Percentiles rank a stretch among this genome's conserved stretches.
Evolutionary conservation across 495 filamentous ascomycete species (phyloP).

Genomic region (Thermothielavioides terrestris): DNA sequence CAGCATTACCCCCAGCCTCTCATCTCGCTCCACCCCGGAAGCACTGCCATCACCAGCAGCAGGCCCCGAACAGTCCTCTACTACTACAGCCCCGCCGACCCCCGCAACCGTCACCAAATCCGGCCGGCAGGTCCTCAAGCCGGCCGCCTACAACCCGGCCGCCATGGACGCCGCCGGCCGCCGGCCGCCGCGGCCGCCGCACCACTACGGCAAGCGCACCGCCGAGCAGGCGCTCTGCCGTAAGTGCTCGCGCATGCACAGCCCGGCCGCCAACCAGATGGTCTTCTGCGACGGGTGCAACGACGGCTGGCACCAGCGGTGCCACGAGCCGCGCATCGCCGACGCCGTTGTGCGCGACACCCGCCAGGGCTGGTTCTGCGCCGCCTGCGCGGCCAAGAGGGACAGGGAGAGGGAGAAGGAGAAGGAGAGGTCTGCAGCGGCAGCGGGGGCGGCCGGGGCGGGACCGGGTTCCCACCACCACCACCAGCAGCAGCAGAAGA

Average conservation of each 20-base stretch:
- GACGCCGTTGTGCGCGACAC: conserved; percentile 58
- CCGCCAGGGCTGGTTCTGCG: conserved; percentile 66
- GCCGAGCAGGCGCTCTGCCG: conserved; percentile 55
- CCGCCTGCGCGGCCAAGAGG: conserved; percentile 49
- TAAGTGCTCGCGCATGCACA: conserved; percentile 68
- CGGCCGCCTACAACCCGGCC: conserved; percentile 58
- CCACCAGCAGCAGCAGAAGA: too few species aligned
- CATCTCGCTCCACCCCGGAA: neutral
- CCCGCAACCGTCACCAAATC: conserved; percentile 63
- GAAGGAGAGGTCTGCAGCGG: too few species aligned
- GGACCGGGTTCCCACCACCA: too few species aligned
- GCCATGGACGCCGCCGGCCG: conserved; percentile 30
- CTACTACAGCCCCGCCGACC: conserved; percentile 15
- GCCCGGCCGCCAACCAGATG: conserved; percentile 70
- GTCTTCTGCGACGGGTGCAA: conserved; percentile 95
- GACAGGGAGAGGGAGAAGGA: neutral
- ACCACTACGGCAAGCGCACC: conserved; percentile 40
- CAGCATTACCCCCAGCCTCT: conserved; percentile 10
- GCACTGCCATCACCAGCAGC: neutral
- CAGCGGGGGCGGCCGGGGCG: too few species aligned
- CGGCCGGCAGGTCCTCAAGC: conserved; percentile 70
- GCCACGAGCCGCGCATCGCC: conserved; percentile 75
- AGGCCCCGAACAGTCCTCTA: neutral
- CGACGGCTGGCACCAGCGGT: conserved; percentile 79
- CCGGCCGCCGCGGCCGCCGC: conserved; percentile 24